Base-by-base conservation (phyloP, 805 yeast species). In the Wickerhamiella qilinensis region DNA sequence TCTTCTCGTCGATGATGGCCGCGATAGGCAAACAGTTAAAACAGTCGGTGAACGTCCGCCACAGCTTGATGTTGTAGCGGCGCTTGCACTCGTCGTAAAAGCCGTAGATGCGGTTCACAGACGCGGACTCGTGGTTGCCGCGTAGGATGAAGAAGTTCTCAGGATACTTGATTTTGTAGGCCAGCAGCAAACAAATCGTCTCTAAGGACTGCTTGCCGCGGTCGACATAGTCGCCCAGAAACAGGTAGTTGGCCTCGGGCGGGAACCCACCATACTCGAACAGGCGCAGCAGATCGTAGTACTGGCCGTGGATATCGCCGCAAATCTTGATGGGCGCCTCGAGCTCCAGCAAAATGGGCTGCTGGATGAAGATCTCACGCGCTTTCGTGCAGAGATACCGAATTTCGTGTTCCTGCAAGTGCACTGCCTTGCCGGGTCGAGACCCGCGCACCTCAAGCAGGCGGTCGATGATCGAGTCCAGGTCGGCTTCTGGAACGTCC, bases 201-300 rank as follows among this genome's bases (percentile, higher is more conserved):
- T 88, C 98, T 52, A 91, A 66, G 22, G 94, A 83, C 67, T 91
- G 97, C 59, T 86, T 85, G 56, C 98, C 98, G 69, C 98, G 79
- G 67, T 88, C 98, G 49, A 88, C 98, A 57, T 88, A 88, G 68
- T 88, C 98, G 49, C 98, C 98, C 43, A 88, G 64, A 58, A 88
- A 88, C 53, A 88, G 67, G 65, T 88, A 88, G 66, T 88, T 88
- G 16, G 97, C 93, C 60, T 91, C 97, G 11, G 98, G 98, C 1
- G 98, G 98, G 69, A 91, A 88, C 2, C 97, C 98, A 53, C 98
- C 97, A 57, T 88, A 88, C 66, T 91, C 97, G 55, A 88, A 88
- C 52, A 88, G 72, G 62, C 98, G 79, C 58, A 88, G 71, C 53
- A 88, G 73, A 62, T 88, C 98, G 58, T 88, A 88, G 63, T 91